Percentiles rank a stretch among this genome's conserved stretches.
Conservation (phyloP, 108 stramenopile species). For the Stephanodiscus minutulus region DNA sequence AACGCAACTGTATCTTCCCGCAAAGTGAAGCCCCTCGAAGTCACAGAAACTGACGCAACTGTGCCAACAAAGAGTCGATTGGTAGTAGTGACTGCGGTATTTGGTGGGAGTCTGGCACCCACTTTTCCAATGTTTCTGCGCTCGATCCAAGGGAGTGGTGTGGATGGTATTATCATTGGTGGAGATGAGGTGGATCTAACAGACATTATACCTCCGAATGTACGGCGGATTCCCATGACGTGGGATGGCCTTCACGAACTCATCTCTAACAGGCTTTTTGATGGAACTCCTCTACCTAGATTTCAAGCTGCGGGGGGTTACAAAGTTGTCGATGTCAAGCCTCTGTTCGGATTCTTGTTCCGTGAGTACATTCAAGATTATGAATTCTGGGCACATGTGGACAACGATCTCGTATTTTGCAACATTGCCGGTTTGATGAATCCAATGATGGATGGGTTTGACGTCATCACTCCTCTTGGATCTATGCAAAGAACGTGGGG, state of each 20-base stretch:
- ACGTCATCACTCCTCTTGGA: neutral
- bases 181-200: too few relatives aligned
- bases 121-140: too few relatives aligned
- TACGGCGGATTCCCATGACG: neutral
- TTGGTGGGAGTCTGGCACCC: too few relatives aligned
- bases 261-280: neutral
- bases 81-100: too few relatives aligned
- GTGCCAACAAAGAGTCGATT: too few relatives aligned
- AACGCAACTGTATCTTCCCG: too few relatives aligned
- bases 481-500: neutral
- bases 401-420: constrained; percentile 3
- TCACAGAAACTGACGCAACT: too few relatives aligned
- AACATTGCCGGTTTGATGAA: neutral
- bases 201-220: neutral
- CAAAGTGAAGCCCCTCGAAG: too few relatives aligned
- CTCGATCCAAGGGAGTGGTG: too few relatives aligned
- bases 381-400: neutral
- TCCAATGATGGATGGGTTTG: neutral
- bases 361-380: neutral
- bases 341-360: constrained; percentile 1
- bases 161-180: too few relatives aligned
- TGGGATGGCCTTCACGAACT: neutral
- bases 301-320: neutral
- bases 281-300: neutral
- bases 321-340: constrained; percentile 3